Percentiles rank a stretch among this genome's conserved stretches.
These are phyloP conservation scores for Cladorrhinum sp. DNA, from an alignment of 2,329 filamentous ascomycete genomes.

Conservation along the genomic window DNA sequence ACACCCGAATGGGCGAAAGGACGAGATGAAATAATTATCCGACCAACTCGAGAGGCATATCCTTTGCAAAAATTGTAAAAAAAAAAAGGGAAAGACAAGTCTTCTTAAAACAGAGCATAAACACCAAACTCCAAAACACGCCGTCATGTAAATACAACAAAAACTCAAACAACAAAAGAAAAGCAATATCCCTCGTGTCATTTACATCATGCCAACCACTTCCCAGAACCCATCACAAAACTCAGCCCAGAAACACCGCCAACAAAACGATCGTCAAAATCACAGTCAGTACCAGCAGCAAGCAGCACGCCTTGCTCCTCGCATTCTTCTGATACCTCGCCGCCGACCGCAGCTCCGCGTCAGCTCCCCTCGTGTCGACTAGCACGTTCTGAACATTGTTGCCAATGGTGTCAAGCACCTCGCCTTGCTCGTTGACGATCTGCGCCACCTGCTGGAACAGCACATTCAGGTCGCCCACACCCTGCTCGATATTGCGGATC, in stretches of 20 bases:
- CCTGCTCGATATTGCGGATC: slow-evolving; percentile 96
- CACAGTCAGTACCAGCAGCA: slow-evolving; percentile 82
- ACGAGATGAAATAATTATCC: not conserved
- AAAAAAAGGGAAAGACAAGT: too few relatives aligned
- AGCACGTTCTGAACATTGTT: slow-evolving; percentile 83
- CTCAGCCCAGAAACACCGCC: slow-evolving; percentile 73
- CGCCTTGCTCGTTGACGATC: slow-evolving; percentile 92
- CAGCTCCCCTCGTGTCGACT: slow-evolving; percentile 78
- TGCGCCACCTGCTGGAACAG: slow-evolving; percentile 97
- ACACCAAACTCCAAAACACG: not conserved
- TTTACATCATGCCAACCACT: not conserved
- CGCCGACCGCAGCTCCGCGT: slow-evolving; percentile 79
- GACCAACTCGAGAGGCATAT: not conserved
- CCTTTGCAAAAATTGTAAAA: not conserved
- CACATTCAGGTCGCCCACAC: slow-evolving; percentile 91
- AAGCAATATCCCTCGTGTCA: not conserved
- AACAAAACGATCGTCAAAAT: slow-evolving; percentile 87
- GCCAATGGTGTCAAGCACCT: slow-evolving; percentile 80
- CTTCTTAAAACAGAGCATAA: too few relatives aligned
- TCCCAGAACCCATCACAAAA: slow-evolving; percentile 7
- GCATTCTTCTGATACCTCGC: slow-evolving; percentile 94
- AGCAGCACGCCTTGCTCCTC: slow-evolving; percentile 88
- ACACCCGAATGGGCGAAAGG: not conserved
- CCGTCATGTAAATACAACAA: not conserved
- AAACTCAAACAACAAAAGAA: not conserved